Conservation (phyloP, 768 basidiomycete species). For the Psilocybe sp. region DNA sequence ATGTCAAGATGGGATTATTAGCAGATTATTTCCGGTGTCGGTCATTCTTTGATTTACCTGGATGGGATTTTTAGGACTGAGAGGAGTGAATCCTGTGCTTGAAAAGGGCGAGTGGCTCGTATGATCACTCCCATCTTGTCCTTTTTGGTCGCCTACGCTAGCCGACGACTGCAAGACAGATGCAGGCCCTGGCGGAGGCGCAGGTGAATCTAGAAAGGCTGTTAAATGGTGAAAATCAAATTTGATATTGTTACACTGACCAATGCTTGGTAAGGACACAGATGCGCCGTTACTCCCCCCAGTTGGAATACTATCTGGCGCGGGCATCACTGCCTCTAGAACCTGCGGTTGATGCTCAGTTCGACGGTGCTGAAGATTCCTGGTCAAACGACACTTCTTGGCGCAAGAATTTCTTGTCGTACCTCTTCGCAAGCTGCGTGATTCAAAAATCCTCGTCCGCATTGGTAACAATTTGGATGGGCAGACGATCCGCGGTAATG, state of each 20-base stretch:
- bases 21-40: neutral
- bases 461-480: constrained; percentile 45
- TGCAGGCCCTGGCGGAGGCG: too few relatives aligned
- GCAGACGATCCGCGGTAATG: constrained; percentile 42
- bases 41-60: constrained; percentile 14
- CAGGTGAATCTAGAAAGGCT: too few relatives aligned
- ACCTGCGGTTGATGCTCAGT: constrained; percentile 16
- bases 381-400: neutral
- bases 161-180: too few relatives aligned
- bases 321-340: neutral
- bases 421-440: constrained; percentile 31
- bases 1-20: neutral
- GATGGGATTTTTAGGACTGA: constrained; percentile 20
- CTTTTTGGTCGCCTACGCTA: neutral
- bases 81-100: constrained; percentile 23
- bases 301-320: too few relatives aligned
- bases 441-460: constrained; percentile 42
- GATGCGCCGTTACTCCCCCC: too few relatives aligned
- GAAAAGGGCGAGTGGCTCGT: constrained; percentile 6
- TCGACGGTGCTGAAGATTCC: constrained; percentile 28
- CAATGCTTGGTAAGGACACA: too few relatives aligned
- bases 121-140: neutral
- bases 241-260: too few relatives aligned
- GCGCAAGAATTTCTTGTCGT: constrained; percentile 7
- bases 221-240: too few relatives aligned